A percentile compares a stretch with the other conserved stretches of the same genome.
Conservation (phyloP, 345 rosid genomes). For the Abelmoschus esculentus region DNA sequence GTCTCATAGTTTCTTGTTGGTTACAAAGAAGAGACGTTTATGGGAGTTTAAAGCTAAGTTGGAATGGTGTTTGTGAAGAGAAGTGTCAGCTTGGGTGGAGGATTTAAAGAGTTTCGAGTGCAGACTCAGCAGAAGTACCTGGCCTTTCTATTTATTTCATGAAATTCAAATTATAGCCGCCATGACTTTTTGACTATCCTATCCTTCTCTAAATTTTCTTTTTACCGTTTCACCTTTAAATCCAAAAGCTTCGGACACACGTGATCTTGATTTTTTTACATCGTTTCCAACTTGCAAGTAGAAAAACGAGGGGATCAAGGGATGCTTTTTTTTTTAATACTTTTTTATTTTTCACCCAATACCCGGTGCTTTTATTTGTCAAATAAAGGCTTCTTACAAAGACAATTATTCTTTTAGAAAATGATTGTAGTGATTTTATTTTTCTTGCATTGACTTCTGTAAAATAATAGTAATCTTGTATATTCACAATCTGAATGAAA, state of each 20-base stretch:
- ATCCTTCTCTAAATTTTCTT: background rate
- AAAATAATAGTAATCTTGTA: too few species aligned
- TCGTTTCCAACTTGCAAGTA: background rate
- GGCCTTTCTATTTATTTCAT: background rate
- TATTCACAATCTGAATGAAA: too few species aligned
- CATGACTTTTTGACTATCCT: background rate
- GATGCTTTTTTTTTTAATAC: too few species aligned
- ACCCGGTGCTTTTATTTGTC: too few species aligned
- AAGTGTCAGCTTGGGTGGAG: background rate
- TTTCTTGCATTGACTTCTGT: too few species aligned
- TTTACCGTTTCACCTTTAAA: background rate
- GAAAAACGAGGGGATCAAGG: too few species aligned
- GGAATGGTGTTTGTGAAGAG: background rate
- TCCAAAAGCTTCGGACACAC: background rate
- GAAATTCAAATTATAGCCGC: background rate
- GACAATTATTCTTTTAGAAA: too few species aligned
- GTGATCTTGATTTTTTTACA: background rate
- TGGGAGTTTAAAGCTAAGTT: background rate
- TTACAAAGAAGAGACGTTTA: background rate
- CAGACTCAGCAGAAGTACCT: background rate
- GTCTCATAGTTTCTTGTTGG: conserved; percentile 2
- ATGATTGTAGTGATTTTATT: too few species aligned
- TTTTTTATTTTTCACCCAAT: too few species aligned
- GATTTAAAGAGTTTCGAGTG: background rate
- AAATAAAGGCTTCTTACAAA: too few species aligned